Percentiles rank a stretch among this genome's conserved stretches.
phyloP scores from a whole-genome alignment of 2,329 filamentous ascomycete species.

The Cercospora sojina region DNA sequence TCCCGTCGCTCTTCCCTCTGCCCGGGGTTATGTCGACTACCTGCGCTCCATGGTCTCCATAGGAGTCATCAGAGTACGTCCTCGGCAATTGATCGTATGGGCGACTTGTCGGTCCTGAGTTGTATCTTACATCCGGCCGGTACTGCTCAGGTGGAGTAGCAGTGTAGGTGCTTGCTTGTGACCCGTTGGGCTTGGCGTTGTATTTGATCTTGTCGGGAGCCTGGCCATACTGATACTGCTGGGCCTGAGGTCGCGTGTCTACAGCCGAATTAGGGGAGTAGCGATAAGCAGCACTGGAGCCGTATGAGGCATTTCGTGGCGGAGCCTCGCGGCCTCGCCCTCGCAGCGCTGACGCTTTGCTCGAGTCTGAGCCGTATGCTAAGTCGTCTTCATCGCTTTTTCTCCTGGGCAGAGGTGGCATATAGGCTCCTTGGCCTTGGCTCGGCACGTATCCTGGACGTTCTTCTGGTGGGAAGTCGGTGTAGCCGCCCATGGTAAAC shows the following conservation, averaged over 20 bases:
- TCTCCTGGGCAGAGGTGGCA: conserved; percentile 15
- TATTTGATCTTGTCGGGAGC: conserved; percentile 45
- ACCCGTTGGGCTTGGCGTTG: conserved; percentile 39
- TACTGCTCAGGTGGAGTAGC: conserved; percentile 24
- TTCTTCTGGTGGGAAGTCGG: conserved; percentile 47
- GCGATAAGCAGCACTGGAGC: conserved; percentile 24
- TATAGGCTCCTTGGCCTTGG: conserved; percentile 23
- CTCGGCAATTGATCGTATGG: conserved; percentile 25
- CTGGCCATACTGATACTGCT: conserved; percentile 41
- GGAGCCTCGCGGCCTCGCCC: conserved; percentile 13
- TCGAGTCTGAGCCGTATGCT: conserved; percentile 34
- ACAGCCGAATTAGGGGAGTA: conserved; percentile 29
- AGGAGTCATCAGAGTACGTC: conserved; percentile 27
- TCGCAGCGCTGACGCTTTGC: conserved; percentile 10
- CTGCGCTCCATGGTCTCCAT: conserved; percentile 28
- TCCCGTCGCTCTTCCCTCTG: conserved; percentile 23
- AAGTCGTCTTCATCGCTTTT: conserved; percentile 33
- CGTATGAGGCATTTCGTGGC: conserved; percentile 25
- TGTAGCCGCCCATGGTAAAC: conserved; percentile 48
- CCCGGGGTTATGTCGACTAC: conserved; percentile 47
- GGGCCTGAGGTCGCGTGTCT: conserved; percentile 22
- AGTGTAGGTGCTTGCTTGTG: conserved; percentile 13
- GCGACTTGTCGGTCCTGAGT: conserved; percentile 21
- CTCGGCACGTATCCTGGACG: conserved; percentile 40
- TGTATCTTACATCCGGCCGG: conserved; percentile 19